Conservation (phyloP, 768 basidiomycete species). For the Boletus rubroflammeus region DNA sequence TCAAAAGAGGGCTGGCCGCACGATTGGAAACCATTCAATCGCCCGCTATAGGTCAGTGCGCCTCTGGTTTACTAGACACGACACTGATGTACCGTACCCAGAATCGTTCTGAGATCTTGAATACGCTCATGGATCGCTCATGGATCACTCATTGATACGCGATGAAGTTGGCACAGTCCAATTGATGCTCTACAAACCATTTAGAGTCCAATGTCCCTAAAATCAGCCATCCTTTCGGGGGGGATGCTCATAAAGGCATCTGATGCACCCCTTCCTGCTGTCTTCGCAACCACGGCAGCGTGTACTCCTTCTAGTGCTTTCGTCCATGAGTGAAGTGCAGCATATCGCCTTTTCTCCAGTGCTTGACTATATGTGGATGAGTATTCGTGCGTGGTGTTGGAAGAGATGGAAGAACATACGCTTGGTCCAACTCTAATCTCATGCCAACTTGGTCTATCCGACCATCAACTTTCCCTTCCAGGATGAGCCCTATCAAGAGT, state of each 20-base stretch:
- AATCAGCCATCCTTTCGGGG: conserved; percentile 31
- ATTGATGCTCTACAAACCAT: conserved; percentile 6
- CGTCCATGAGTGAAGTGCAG: conserved; percentile 79
- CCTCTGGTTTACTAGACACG: neutral
- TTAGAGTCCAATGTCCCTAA: conserved; percentile 29
- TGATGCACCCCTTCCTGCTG: conserved; percentile 37
- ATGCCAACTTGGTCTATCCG: conserved; percentile 96
- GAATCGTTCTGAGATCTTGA: neutral
- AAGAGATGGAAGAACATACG: conserved; percentile 41
- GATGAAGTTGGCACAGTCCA: neutral
- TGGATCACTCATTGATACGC: conserved; percentile 1
- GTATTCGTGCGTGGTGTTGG: neutral
- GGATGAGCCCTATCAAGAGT: conserved; percentile 85
- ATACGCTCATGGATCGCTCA: neutral
- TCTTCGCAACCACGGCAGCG: conserved; percentile 70
- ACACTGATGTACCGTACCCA: conserved; percentile 3
- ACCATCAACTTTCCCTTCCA: conserved; percentile 97
- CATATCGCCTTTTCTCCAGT: conserved; percentile 82
- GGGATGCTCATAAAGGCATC: conserved; percentile 35
- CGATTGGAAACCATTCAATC: conserved; percentile 70
- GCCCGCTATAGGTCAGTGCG: conserved; percentile 37
- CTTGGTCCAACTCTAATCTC: conserved; percentile 84
- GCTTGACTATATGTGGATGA: conserved; percentile 59
- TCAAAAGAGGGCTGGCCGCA: conserved; percentile 81
- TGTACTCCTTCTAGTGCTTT: conserved; percentile 77